Evolutionary conservation across 805 yeast species (phyloP), one percentile per base, ranked within the genome.

Genomic region (Saccharomycopsis sp.): DNA sequence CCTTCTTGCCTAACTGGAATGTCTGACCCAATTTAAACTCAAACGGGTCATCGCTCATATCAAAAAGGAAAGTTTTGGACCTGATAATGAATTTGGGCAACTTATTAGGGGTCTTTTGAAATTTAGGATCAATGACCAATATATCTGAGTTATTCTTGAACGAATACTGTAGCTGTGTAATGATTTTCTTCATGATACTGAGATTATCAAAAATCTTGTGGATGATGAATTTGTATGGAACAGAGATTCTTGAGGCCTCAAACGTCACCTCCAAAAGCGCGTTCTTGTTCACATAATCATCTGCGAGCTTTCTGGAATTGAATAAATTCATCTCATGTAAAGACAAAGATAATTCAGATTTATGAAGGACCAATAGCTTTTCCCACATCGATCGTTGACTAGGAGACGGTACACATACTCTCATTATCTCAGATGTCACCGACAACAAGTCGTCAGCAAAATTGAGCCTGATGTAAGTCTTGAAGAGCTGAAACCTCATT

Each of bases 31-130:
- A 71, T 64, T 89, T 84, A 5, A 83, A 75, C 69, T 92, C 98
- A 68, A 91, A 91, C 5, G 96, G 92, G 70, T 92, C 97, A 68
- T 89, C 96, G 57, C 89, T 96, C 62, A 91, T 75, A 23, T 85
- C 77, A 44, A 91, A 71, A 2, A 85, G 74, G 61, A 89, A 75
- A 47, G 80, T 73, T 3, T 74, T 74, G 0, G 95, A 75, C 48
- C 73, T 77, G 41, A 91, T 63, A 21, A 79, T 76, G 1, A 89
- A 71, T 20, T 71, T 73, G 14, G 91, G 91, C 5, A 92, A 73
- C 16, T 71, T 61, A 2, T 74, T 62, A 0, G 80, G 77, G 0
- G 73, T 69, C n/a, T 71, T 72, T 16, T 67, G 71, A 1, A 70
- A 62, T 52, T 76, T 60, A 16, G 81, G 82, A 51, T 65, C 63